Conservation (phyloP, 1,284 basidiomycete species). For the Leccinum insigne region DNA sequence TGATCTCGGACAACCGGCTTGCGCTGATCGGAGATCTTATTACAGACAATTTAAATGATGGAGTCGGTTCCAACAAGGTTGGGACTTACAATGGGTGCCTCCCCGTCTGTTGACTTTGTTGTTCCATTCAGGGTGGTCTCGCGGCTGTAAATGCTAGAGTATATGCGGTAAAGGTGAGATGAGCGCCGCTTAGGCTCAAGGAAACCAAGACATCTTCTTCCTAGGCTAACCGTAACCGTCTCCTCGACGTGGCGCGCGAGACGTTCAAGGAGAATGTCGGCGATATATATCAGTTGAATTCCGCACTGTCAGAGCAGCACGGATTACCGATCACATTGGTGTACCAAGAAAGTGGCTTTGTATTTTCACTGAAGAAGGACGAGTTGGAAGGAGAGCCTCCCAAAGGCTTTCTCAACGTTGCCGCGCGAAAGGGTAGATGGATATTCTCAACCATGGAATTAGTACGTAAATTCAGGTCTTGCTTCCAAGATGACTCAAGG, state of each 20-base stretch:
- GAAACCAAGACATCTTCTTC: not conserved
- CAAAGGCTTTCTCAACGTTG: slow-evolving; percentile 67
- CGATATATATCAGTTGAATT: slow-evolving; percentile 75
- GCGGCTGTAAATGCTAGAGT: slow-evolving; percentile 71
- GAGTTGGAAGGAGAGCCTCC: slow-evolving; percentile 67
- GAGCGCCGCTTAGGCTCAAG: too few species aligned
- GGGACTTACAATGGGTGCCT: not conserved
- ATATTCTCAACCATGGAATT: slow-evolving; percentile 80
- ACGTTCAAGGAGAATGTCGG: slow-evolving; percentile 90
- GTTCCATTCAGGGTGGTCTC: slow-evolving; percentile 56
- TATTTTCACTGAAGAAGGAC: slow-evolving; percentile 67
- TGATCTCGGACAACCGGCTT: slow-evolving; percentile 72
- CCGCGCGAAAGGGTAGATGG: slow-evolving; percentile 67
- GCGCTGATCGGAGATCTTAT: slow-evolving; percentile 62
- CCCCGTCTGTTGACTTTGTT: slow-evolving; percentile 1
- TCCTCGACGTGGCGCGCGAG: slow-evolving; percentile 91
- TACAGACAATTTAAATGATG: slow-evolving; percentile 69
- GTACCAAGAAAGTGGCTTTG: slow-evolving; percentile 72
- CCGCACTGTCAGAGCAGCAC: slow-evolving; percentile 58
- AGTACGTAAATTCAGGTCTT: slow-evolving; percentile 41
- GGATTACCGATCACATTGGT: slow-evolving; percentile 62
- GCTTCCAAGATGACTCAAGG: not conserved
- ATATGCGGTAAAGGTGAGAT: slow-evolving; percentile 69
- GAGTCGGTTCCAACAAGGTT: slow-evolving; percentile 60
- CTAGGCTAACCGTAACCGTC: slow-evolving; percentile 73